These are phyloP conservation scores for Ceratocystis colombiana DNA, from an alignment of 2,329 filamentous ascomycete species.

Conservation along the genomic window DNA sequence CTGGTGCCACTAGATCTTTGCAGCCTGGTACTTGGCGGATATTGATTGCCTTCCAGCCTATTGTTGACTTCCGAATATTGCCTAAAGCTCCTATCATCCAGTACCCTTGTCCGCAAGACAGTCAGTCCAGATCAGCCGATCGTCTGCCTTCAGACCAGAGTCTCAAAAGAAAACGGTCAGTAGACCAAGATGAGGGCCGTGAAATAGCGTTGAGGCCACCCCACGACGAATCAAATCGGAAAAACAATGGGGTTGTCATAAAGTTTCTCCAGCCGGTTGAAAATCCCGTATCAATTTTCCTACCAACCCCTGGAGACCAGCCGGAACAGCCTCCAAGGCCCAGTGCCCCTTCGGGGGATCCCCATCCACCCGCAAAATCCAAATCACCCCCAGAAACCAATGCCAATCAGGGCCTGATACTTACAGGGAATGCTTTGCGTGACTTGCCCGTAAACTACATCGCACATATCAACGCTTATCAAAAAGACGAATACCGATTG, in stretches of 20 bases:
- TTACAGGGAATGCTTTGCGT: neutral
- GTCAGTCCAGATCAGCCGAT: neutral
- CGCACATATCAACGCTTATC: neutral
- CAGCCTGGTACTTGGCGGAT: conserved; percentile 1
- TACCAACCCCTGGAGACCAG: neutral
- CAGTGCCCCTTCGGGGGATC: neutral
- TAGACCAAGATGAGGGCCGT: neutral
- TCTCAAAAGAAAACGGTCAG: neutral
- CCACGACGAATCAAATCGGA: neutral
- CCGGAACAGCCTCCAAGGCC: neutral
- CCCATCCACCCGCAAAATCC: neutral
- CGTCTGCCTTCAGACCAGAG: neutral
- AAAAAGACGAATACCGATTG: conserved; percentile 16
- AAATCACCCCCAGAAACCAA: neutral
- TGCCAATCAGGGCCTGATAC: neutral
- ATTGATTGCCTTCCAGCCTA: neutral
- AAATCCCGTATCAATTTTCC: neutral
- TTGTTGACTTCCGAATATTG: conserved; percentile 10
- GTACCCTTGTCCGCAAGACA: neutral
- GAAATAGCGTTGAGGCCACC: neutral
- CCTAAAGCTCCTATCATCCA: conserved; percentile 11
- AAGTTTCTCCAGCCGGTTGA: neutral
- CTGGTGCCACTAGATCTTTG: neutral
- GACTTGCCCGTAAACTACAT: conserved; percentile 1
- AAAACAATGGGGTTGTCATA: neutral